Conservation (phyloP, 2,329 filamentous ascomycete species). For the Leptographium radiaticola region DNA sequence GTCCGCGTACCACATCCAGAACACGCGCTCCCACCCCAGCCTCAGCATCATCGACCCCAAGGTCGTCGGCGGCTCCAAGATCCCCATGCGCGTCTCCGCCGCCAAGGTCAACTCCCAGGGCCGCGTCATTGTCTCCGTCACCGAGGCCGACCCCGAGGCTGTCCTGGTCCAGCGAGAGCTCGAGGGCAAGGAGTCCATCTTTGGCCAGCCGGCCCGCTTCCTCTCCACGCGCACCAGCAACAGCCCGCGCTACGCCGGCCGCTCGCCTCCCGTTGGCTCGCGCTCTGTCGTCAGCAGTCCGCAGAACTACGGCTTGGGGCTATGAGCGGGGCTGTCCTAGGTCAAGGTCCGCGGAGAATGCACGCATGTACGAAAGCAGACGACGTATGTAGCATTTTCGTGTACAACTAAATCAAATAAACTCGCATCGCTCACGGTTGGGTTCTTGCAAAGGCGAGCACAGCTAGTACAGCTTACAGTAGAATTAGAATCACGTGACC, state of each 20-base stretch:
- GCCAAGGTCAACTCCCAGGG: conserved; percentile 37
- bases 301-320: conserved; percentile 24
- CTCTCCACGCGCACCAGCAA: conserved; percentile 13
- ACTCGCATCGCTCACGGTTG: not conserved
- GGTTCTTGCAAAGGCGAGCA: too few species aligned
- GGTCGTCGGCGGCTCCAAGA: conserved; percentile 39
- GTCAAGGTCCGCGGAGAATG: not conserved
- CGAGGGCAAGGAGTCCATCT: conserved; percentile 20
- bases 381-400: not conserved
- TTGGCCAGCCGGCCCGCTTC: conserved; percentile 17
- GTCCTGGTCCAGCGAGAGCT: conserved; percentile 34
- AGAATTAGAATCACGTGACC: not conserved
- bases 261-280: conserved; percentile 9
- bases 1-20: conserved; percentile 24
- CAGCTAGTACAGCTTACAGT: too few species aligned
- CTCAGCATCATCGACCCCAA: conserved; percentile 31
- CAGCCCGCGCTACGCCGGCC: not conserved
- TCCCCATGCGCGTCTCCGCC: conserved; percentile 31
- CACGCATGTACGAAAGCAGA: not conserved
- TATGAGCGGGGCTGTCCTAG: not conserved
- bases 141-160: conserved; percentile 24
- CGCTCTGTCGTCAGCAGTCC: conserved; percentile 20
- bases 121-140: conserved; percentile 30
- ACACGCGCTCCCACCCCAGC: conserved; percentile 15
- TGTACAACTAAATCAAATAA: conserved; percentile 6